phyloP scores from a whole-genome alignment of 164 flowering plant genomes.

The Umbellularia californica region DNA sequence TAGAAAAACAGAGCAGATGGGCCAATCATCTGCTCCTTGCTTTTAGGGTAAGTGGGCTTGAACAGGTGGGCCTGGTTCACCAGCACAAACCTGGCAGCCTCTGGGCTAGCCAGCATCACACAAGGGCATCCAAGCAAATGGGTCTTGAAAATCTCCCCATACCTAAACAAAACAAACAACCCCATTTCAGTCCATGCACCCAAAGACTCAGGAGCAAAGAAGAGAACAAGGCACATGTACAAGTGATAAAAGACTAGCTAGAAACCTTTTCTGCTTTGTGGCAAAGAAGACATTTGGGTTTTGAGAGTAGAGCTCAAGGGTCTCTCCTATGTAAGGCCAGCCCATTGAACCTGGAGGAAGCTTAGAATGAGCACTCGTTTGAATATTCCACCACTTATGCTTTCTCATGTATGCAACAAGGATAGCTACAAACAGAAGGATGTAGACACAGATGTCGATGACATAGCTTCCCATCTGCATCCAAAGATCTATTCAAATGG shows the following conservation, averaged over 20 bases:
- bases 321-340: conserved; percentile 81
- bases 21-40: conserved; percentile 75
- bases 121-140: conserved; percentile 78
- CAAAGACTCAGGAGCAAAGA: background rate
- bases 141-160: conserved; percentile 87
- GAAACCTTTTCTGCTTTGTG: conserved; percentile 55
- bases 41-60: conserved; percentile 86
- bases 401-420: conserved; percentile 22
- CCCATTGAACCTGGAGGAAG: conserved; percentile 93
- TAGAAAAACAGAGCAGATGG: conserved; percentile 81
- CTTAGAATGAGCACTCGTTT: conserved; percentile 19
- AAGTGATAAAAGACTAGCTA: background rate
- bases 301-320: conserved; percentile 71
- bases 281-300: conserved; percentile 67
- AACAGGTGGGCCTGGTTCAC: conserved; percentile 68
- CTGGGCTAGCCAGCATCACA: conserved; percentile 82
- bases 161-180: conserved; percentile 32
- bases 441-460: background rate
- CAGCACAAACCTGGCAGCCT: conserved; percentile 70
- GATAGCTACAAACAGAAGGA: conserved; percentile 21
- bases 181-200: background rate
- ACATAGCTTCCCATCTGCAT: conserved; percentile 15
- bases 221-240: background rate
- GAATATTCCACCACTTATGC: conserved; percentile 4
- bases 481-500: background rate